Percentiles rank a stretch among this genome's conserved stretches.
Conservation (phyloP, 106 monocot genomes). For the Phalaenopsis aphrodite region DNA sequence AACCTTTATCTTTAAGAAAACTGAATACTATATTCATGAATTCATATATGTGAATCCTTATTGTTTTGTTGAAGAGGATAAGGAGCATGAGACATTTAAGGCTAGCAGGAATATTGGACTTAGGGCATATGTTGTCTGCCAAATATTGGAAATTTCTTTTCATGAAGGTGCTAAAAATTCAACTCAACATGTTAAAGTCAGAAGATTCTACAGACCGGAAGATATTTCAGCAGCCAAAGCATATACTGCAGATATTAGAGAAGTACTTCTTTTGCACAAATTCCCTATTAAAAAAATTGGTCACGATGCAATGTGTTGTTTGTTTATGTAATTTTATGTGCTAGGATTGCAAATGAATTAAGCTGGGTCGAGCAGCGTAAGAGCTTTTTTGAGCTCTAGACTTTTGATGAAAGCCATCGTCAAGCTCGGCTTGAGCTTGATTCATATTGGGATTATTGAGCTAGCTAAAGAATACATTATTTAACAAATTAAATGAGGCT, state of each 20-base stretch:
- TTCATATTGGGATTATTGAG: too few relatives aligned
- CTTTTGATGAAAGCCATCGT: too few relatives aligned
- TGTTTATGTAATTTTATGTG: background rate
- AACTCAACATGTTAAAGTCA: constrained; percentile 44
- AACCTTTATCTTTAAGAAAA: constrained; percentile 52
- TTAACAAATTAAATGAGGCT: too few relatives aligned
- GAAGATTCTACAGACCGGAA: constrained; percentile 94
- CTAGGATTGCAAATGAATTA: too few relatives aligned
- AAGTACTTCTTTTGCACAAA: constrained; percentile 34
- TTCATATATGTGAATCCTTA: constrained; percentile 67
- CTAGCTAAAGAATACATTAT: too few relatives aligned
- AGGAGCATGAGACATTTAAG: constrained; percentile 62
- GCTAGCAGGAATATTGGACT: constrained; percentile 82
- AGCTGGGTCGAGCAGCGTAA: too few relatives aligned
- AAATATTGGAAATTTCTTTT: constrained; percentile 44
- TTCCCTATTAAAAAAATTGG: background rate
- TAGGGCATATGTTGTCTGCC: constrained; percentile 73
- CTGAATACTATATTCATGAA: constrained; percentile 57
- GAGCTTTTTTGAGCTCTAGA: too few relatives aligned
- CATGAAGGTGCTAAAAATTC: constrained; percentile 31
- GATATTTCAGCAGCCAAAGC: constrained; percentile 78
- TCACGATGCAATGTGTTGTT: background rate
- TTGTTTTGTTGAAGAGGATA: constrained; percentile 43
- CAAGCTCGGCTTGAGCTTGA: too few relatives aligned
- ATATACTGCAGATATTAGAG: constrained; percentile 86